These are phyloP conservation scores for Blastobotrys americana DNA, from an alignment of 805 yeast genomes.

Conservation along the genomic window DNA sequence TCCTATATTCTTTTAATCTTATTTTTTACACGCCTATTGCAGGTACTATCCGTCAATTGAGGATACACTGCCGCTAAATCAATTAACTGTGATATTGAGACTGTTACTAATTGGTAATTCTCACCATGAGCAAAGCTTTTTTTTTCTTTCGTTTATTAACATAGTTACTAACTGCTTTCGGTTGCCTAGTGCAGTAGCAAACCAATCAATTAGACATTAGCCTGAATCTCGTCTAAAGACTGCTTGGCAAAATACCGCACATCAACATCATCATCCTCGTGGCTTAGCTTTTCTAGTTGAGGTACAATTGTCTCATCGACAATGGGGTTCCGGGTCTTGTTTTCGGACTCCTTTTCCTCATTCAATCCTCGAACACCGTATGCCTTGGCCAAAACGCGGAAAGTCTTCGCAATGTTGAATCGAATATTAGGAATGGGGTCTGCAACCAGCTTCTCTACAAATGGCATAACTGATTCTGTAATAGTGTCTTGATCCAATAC, in stretches of 20 bases:
- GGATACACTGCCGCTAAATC: no score
- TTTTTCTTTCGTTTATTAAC: no score
- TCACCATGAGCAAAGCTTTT: no score
- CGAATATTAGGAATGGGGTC: conserved; percentile 94
- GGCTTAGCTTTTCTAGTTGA: conserved; percentile 51
- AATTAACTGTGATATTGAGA: no score
- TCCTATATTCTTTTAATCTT: no score
- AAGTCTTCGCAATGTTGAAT: conserved; percentile 88
- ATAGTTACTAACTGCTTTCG: no score
- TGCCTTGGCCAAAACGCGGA: conserved; percentile 52
- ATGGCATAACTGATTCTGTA: conserved; percentile 66
- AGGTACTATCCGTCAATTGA: no score
- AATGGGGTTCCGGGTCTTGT: neutral
- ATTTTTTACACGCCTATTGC: no score
- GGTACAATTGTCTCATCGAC: conserved; percentile 46
- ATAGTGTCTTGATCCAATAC: conserved; percentile 57
- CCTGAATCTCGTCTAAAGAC: conserved; percentile 41
- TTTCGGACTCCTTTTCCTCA: conserved; percentile 2
- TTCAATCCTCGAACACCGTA: conserved; percentile 27
- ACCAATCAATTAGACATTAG: conserved; percentile 7
- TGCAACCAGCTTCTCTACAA: conserved; percentile 57
- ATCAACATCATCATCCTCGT: conserved; percentile 72
- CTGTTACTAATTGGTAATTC: no score
- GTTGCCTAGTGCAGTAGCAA: no score
- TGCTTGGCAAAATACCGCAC: conserved; percentile 78